These are phyloP conservation scores for Rhipidocladum racemiflorum DNA, from an alignment of 176 grass and related monocot species.

Conservation along the genomic window DNA sequence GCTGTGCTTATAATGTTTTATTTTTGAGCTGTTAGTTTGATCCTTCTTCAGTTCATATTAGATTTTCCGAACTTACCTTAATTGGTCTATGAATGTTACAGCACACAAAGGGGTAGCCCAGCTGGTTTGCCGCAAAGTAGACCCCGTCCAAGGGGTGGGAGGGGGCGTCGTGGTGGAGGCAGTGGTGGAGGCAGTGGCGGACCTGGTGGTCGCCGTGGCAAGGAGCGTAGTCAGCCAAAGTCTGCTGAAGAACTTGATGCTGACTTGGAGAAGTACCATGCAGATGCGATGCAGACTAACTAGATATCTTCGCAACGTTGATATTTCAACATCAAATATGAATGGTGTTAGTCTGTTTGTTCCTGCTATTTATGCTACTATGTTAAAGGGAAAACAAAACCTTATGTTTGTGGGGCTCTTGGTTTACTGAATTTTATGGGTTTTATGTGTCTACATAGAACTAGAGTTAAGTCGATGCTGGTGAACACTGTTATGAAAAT, in stretches of 20 bases:
- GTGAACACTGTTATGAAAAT: slow-evolving; percentile 43
- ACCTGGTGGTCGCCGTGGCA: slow-evolving; percentile 59
- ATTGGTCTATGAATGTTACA: slow-evolving; percentile 46
- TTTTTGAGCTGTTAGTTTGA: neutral
- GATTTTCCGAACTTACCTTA: neutral
- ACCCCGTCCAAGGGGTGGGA: slow-evolving; percentile 45
- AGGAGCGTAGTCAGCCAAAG: slow-evolving; percentile 47
- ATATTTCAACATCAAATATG: slow-evolving; percentile 39
- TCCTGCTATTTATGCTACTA: slow-evolving; percentile 48
- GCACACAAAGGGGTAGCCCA: slow-evolving; percentile 42
- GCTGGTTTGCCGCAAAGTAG: slow-evolving; percentile 36
- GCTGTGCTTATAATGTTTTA: neutral
- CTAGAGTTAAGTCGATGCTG: slow-evolving; percentile 54
- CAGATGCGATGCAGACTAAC: slow-evolving; percentile 86
- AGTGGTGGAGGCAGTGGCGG: slow-evolving; percentile 33
- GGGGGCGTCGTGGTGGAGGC: slow-evolving; percentile 14
- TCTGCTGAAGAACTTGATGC: slow-evolving; percentile 92
- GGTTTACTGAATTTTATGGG: slow-evolving; percentile 54
- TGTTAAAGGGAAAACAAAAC: slow-evolving; percentile 46
- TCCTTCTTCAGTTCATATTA: neutral
- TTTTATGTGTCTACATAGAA: slow-evolving; percentile 52
- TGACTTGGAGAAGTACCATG: slow-evolving; percentile 97
- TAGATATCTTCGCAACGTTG: slow-evolving; percentile 33
- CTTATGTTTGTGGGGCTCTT: slow-evolving; percentile 53
- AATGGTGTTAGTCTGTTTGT: slow-evolving; percentile 33